phyloP scores from a whole-genome alignment of 2,329 filamentous ascomycete genomes.

The Cladobotryum mycophilum region DNA sequence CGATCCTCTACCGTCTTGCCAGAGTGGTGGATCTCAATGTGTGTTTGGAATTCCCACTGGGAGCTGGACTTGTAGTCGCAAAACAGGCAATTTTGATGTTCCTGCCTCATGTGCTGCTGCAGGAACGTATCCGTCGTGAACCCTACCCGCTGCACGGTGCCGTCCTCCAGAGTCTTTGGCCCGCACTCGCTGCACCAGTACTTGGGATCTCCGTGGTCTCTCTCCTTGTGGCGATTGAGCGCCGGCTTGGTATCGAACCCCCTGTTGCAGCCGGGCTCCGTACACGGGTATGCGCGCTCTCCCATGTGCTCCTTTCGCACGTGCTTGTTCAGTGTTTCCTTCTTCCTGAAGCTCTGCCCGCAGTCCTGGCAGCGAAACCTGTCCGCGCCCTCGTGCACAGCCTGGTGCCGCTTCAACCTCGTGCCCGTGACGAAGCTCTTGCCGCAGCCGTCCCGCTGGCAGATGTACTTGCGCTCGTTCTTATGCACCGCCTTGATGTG shows the following conservation, averaged over 20 bases:
- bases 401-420: constrained; percentile 67
- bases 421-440: constrained; percentile 80
- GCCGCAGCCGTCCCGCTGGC: constrained; percentile 64
- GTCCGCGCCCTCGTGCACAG: constrained; percentile 69
- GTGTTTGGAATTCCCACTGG: constrained; percentile 62
- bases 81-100: constrained; percentile 69
- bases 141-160: constrained; percentile 38
- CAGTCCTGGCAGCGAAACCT: constrained; percentile 71
- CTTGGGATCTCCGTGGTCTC: constrained; percentile 61
- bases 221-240: constrained; percentile 64
- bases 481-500: constrained; percentile 80
- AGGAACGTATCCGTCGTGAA: constrained; percentile 70
- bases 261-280: constrained; percentile 52
- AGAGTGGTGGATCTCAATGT: constrained; percentile 73
- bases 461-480: constrained; percentile 62
- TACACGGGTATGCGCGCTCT: constrained; percentile 65
- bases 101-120: constrained; percentile 64
- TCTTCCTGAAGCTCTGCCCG: constrained; percentile 76
- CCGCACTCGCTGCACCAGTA: constrained; percentile 75
- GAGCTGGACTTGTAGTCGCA: constrained; percentile 65
- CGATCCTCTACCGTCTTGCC: constrained; percentile 55
- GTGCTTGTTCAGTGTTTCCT: constrained; percentile 78
- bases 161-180: constrained; percentile 32
- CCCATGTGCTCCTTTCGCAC: constrained; percentile 70
- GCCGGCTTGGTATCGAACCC: constrained; percentile 69